These are phyloP conservation scores for Hypoxylon sp. DNA, from an alignment of 2,329 filamentous ascomycete species.

Conservation along the genomic window DNA sequence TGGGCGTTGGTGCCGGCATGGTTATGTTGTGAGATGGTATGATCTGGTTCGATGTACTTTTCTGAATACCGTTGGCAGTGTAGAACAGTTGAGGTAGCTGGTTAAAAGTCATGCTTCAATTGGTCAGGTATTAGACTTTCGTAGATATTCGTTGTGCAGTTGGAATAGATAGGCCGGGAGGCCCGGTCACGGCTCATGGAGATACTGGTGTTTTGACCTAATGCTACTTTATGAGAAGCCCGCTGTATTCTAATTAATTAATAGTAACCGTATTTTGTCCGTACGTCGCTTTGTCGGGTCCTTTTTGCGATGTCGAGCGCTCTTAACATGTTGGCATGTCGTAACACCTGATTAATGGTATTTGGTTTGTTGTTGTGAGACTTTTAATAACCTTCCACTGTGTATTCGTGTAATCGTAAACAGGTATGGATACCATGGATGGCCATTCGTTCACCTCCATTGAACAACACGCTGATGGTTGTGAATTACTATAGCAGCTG, in stretches of 20 bases:
- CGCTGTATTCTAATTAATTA: background rate
- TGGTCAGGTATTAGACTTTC: slow-evolving; percentile 15
- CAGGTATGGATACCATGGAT: background rate
- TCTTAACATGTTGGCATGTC: no score
- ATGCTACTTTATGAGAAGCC: slow-evolving; percentile 1
- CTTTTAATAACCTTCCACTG: background rate
- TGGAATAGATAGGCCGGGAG: background rate
- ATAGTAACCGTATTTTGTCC: background rate
- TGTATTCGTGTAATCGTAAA: background rate
- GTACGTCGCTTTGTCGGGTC: no score
- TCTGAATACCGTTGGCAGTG: slow-evolving; percentile 14
- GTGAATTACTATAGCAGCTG: background rate
- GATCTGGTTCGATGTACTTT: slow-evolving; percentile 10
- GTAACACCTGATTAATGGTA: no score
- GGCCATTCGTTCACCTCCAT: background rate
- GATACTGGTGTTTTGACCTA: background rate
- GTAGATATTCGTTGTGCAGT: slow-evolving; percentile 8
- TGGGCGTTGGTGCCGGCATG: slow-evolving; percentile 68
- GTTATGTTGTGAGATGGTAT: slow-evolving; percentile 60
- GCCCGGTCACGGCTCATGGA: background rate
- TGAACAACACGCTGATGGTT: background rate
- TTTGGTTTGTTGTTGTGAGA: no score
- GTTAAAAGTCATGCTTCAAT: slow-evolving; percentile 1
- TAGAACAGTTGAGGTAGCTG: background rate
- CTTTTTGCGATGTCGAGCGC: no score